Conservation (phyloP, 306 rosid species). For the Pyrus communis region DNA sequence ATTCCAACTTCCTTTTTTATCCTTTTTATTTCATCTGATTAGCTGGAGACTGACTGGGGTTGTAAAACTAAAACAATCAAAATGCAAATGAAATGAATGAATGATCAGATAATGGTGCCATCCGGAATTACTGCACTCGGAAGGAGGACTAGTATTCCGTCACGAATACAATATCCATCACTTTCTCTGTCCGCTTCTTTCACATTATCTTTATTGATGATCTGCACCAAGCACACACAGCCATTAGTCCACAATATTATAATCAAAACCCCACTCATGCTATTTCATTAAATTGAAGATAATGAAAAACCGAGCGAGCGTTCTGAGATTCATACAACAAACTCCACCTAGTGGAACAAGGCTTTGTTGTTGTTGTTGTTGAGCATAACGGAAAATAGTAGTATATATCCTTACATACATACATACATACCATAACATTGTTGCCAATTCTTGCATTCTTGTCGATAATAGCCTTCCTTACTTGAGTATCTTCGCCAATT, state of each 20-base stretch:
- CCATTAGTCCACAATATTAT: neutral
- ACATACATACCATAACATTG: slow-evolving; percentile 25
- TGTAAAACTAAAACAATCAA: neutral
- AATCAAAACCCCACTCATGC: neutral
- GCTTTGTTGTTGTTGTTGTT: too few relatives aligned
- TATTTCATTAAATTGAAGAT: neutral
- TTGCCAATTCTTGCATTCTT: slow-evolving; percentile 41
- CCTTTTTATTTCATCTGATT: too few relatives aligned
- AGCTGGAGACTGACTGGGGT: neutral
- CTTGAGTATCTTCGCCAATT: slow-evolving; percentile 25
- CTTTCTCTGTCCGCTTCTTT: slow-evolving; percentile 26
- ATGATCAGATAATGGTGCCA: slow-evolving; percentile 13
- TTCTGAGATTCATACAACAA: too few relatives aligned
- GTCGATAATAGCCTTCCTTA: slow-evolving; percentile 30
- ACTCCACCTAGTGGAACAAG: too few relatives aligned
- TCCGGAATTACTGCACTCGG: slow-evolving; percentile 22
- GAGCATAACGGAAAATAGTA: neutral
- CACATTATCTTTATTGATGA: slow-evolving; percentile 31
- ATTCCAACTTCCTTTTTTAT: neutral
- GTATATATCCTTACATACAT: neutral
- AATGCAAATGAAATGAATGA: neutral
- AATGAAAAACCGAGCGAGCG: too few relatives aligned
- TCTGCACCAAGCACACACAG: slow-evolving; percentile 10
- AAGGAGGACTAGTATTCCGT: slow-evolving; percentile 29
- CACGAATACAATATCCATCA: slow-evolving; percentile 24